Percentiles rank a stretch among this genome's conserved stretches.
These are phyloP conservation scores for Flagelloscypha sp. DNA, from an alignment of 768 basidiomycete genomes.

Conservation along the genomic window DNA sequence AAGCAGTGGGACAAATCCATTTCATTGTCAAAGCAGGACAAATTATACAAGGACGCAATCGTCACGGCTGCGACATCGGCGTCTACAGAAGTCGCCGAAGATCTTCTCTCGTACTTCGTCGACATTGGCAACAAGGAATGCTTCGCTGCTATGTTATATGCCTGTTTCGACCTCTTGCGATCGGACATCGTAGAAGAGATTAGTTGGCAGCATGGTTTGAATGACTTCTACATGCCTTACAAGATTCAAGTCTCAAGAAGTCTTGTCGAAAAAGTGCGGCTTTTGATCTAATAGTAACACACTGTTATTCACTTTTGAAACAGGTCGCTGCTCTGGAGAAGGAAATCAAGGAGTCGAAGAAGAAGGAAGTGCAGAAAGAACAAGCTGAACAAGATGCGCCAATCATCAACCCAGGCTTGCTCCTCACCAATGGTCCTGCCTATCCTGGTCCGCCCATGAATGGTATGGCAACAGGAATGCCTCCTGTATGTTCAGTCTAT, in stretches of 20 bases:
- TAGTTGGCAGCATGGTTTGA: constrained; percentile 92
- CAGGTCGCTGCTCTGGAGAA: constrained; percentile 77
- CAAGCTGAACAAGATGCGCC: constrained; percentile 78
- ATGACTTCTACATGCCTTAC: constrained; percentile 98
- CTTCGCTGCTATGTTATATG: constrained; percentile 82
- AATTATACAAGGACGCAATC: constrained; percentile 95
- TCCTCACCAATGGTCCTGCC: constrained; percentile 80
- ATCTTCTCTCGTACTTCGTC: constrained; percentile 91
- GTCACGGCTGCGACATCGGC: constrained; percentile 81
- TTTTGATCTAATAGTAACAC: neutral
- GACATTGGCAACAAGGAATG: constrained; percentile 99
- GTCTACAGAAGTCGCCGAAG: constrained; percentile 88
- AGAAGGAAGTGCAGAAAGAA: constrained; percentile 85
- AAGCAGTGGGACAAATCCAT: constrained; percentile 94
- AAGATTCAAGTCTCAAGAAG: constrained; percentile 82
- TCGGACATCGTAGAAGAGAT: constrained; percentile 90
- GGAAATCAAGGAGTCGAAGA: constrained; percentile 79
- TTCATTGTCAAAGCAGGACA: constrained; percentile 89
- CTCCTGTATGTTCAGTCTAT: too few relatives aligned
- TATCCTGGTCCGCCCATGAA: too few relatives aligned
- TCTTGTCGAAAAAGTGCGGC: constrained; percentile 60
- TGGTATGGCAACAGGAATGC: too few relatives aligned
- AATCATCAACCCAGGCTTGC: constrained; percentile 78
- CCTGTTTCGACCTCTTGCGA: constrained; percentile 93
- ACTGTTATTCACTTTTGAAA: constrained; percentile 8